phyloP scores from a whole-genome alignment of 2,329 filamentous ascomycete genomes.

The Sporothrix schenckii region DNA sequence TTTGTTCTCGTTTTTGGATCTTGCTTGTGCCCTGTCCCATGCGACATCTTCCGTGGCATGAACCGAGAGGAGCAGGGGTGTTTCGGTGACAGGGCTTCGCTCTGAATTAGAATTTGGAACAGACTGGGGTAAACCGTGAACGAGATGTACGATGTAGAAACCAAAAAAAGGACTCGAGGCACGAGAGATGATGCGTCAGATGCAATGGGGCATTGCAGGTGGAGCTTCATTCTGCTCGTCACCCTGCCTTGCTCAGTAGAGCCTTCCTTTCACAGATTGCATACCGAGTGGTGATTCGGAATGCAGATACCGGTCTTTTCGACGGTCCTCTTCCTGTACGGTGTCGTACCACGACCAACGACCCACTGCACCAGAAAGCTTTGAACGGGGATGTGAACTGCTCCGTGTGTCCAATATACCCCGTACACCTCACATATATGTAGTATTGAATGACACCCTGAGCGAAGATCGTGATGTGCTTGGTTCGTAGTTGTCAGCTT shows the following conservation, averaged over 20 bases:
- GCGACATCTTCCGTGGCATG: neutral
- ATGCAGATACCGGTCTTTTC: constrained; percentile 2
- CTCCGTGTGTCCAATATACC: neutral
- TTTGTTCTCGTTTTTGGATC: neutral
- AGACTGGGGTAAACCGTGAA: neutral
- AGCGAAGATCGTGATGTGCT: constrained; percentile 1
- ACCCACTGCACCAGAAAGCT: neutral
- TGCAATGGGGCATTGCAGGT: constrained; percentile 8
- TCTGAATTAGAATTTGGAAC: neutral
- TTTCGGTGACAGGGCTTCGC: neutral
- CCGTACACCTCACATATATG: neutral
- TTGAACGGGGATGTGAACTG: neutral
- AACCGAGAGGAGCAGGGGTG: constrained; percentile 2
- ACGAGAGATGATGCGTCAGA: constrained; percentile 16
- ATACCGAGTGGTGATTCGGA: neutral
- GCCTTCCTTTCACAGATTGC: too few species aligned
- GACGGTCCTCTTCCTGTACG: neutral
- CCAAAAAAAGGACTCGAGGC: neutral
- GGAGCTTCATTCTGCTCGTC: constrained; percentile 6
- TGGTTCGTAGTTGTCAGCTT: neutral
- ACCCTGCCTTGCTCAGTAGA: neutral
- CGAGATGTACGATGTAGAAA: neutral
- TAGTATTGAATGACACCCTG: constrained; percentile 1
- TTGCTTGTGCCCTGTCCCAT: neutral
- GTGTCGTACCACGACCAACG: constrained; percentile 13